Conservation (phyloP, 352 stramenopile genomes). For the Globisporangium rhizosaccharum region DNA sequence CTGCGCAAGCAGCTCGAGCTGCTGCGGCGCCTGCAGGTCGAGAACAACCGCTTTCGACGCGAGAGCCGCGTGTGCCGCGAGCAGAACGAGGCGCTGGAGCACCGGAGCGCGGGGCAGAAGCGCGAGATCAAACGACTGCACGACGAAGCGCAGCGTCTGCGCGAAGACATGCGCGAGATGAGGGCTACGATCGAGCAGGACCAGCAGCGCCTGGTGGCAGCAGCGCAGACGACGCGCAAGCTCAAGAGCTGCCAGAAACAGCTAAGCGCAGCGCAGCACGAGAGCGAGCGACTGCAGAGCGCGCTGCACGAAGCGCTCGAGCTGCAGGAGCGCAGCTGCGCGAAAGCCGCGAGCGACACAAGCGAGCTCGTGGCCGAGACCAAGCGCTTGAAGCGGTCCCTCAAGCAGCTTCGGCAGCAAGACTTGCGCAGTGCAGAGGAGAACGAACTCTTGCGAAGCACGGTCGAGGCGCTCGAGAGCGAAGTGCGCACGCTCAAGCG, state of each 20-base stretch:
- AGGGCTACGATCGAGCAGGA: conserved; percentile 27
- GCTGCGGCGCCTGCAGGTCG: conserved; percentile 55
- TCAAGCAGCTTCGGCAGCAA: conserved; percentile 38
- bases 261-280: conserved; percentile 21
- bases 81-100: conserved; percentile 37
- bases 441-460: conserved; percentile 28
- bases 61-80: conserved; percentile 41
- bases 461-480: conserved; percentile 32
- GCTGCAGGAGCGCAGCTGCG: conserved; percentile 26
- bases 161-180: conserved; percentile 35
- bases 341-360: conserved; percentile 28
- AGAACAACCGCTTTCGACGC: conserved; percentile 68
- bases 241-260: conserved; percentile 44
- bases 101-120: conserved; percentile 33
- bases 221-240: conserved; percentile 32
- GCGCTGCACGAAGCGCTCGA: conserved; percentile 33
- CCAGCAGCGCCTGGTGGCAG: conserved; percentile 23
- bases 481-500: conserved; percentile 20
- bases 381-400: conserved; percentile 44
- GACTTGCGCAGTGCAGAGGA: conserved; percentile 29
- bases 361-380: conserved; percentile 27
- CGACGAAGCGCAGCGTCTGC: conserved; percentile 25
- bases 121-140: conserved; percentile 43
- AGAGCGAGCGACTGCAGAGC: conserved; percentile 32
- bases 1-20: conserved; percentile 65